Evolutionary conservation across 2,329 filamentous ascomycete genomes (phyloP).

Genomic region (Alternaria sp.): DNA sequence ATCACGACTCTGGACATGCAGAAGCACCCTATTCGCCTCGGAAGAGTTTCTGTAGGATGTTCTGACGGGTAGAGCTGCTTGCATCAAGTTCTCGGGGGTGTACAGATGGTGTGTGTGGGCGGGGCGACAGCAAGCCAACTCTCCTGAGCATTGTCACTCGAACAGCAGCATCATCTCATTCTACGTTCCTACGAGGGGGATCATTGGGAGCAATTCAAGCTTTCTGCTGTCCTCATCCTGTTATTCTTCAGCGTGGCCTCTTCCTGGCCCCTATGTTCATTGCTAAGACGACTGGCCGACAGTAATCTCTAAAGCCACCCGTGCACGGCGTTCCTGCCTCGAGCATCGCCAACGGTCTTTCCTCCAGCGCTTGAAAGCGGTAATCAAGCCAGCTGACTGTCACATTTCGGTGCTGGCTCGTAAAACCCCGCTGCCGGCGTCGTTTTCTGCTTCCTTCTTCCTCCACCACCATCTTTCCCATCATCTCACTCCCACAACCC

Average conservation of each 20-base stretch:
- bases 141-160: neutral
- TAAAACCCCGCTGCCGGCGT: slow-evolving; percentile 13
- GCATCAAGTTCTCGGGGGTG: neutral
- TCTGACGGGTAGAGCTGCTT: neutral
- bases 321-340: slow-evolving; percentile 26
- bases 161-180: slow-evolving; percentile 5
- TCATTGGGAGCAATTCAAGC: neutral
- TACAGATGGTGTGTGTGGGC: neutral
- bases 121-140: neutral
- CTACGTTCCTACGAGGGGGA: neutral
- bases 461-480: slow-evolving; percentile 3
- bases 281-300: slow-evolving; percentile 29
- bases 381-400: slow-evolving; percentile 22
- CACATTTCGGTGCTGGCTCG: slow-evolving; percentile 13
- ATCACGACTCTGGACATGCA: neutral
- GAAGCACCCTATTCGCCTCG: neutral
- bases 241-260: neutral
- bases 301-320: slow-evolving; percentile 38
- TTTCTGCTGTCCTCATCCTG: slow-evolving; percentile 4
- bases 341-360: slow-evolving; percentile 20
- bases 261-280: slow-evolving; percentile 7
- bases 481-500: slow-evolving; percentile 10
- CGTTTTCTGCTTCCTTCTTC: slow-evolving; percentile 15
- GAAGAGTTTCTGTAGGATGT: neutral
- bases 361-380: slow-evolving; percentile 8